A percentile compares a stretch with the other conserved stretches of the same genome.
phyloP scores from a whole-genome alignment of 345 rosid genomes.

The Arabidopsis suecica region DNA sequence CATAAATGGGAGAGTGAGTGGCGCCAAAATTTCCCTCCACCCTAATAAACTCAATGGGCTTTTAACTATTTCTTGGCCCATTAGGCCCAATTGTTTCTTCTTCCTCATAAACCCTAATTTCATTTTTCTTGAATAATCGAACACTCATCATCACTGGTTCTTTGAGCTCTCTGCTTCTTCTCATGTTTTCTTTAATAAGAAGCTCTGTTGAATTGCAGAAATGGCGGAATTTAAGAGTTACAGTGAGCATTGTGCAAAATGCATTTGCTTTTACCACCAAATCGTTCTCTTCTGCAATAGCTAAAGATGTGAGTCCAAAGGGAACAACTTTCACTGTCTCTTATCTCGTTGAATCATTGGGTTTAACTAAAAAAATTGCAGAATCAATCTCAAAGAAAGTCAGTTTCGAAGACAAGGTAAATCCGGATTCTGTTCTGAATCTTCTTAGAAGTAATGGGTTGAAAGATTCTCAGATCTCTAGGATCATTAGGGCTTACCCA shows the following conservation, averaged over 20 bases:
- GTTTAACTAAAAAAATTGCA: conserved; percentile 36
- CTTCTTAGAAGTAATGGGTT: conserved; percentile 45
- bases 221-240: conserved; percentile 25
- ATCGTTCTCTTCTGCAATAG: conserved; percentile 24
- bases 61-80: conserved; percentile 12
- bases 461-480: conserved; percentile 39
- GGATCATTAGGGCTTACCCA: conserved; percentile 31
- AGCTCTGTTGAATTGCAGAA: conserved; percentile 35
- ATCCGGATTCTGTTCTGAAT: conserved; percentile 36
- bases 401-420: conserved; percentile 17
- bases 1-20: conserved; percentile 40
- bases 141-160: no score
- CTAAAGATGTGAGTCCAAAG: background rate
- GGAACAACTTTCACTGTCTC: conserved; percentile 27
- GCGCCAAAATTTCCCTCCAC: conserved; percentile 51
- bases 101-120: conserved; percentile 7
- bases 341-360: conserved; percentile 43
- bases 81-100: conserved; percentile 7
- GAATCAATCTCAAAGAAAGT: conserved; percentile 32
- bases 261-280: background rate
- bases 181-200: conserved; percentile 24
- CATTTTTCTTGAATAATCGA: no score
- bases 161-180: no score
- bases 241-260: conserved; percentile 10
- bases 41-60: conserved; percentile 1